Evolutionary conservation across 306 rosid genomes (phyloP).

Genomic region (Fragaria iinumae): DNA sequence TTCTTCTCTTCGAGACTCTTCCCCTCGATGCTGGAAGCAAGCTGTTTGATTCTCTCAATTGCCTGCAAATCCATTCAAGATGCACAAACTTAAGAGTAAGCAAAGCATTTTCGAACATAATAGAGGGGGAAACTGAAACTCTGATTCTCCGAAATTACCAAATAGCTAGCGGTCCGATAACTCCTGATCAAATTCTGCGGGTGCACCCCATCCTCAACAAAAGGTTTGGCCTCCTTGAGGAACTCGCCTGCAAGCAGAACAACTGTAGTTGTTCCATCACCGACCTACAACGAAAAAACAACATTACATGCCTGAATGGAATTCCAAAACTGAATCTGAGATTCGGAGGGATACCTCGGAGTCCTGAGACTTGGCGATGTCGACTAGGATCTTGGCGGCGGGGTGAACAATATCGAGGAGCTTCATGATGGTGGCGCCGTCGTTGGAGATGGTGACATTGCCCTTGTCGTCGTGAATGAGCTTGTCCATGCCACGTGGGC

Average conservation of each 20-base stretch:
- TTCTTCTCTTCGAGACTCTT: slow-evolving; percentile 92
- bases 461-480: slow-evolving; percentile 96
- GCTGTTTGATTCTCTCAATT: slow-evolving; percentile 74
- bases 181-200: slow-evolving; percentile 88
- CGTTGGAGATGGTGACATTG: slow-evolving; percentile 85
- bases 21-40: slow-evolving; percentile 94
- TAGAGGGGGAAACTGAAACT: background rate
- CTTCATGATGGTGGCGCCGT: slow-evolving; percentile 98
- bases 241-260: slow-evolving; percentile 97
- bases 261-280: slow-evolving; percentile 98
- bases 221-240: slow-evolving; percentile 93
- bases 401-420: slow-evolving; percentile 92
- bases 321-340: background rate
- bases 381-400: slow-evolving; percentile 95
- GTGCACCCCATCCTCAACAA: slow-evolving; percentile 94
- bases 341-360: slow-evolving; percentile 57
- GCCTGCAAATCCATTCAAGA: slow-evolving; percentile 47
- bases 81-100: background rate
- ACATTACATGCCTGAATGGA: background rate
- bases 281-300: slow-evolving; percentile 58
- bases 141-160: slow-evolving; percentile 42
- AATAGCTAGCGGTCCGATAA: slow-evolving; percentile 67
- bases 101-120: slow-evolving; percentile 1
- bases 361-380: slow-evolving; percentile 94
- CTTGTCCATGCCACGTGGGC: slow-evolving; percentile 98